Evolutionary conservation across 2,329 filamentous ascomycete genomes (phyloP).

Genomic region (Penicillium paneum): DNA sequence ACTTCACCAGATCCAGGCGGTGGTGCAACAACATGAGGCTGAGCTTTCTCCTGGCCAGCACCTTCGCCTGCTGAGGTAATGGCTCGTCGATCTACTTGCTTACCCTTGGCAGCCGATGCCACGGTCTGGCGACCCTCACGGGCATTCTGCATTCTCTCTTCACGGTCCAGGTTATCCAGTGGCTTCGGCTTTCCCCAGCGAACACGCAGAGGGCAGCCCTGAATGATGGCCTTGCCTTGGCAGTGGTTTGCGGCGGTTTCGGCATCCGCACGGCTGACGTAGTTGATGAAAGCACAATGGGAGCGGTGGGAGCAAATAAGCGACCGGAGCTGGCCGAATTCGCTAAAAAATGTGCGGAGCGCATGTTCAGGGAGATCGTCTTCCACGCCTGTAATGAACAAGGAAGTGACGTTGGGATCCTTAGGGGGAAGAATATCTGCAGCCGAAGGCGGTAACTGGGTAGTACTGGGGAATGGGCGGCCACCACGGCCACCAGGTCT

Average conservation of each 20-base stretch:
- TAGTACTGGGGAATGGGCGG: constrained; percentile 64
- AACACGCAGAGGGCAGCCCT: constrained; percentile 83
- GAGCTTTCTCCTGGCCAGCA: constrained; percentile 37
- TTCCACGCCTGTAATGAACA: constrained; percentile 93
- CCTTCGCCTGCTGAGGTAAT: constrained; percentile 42
- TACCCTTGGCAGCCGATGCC: constrained; percentile 44
- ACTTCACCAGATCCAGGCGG: constrained; percentile 76
- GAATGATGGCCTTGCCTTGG: constrained; percentile 83
- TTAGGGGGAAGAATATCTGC: constrained; percentile 82
- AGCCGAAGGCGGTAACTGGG: constrained; percentile 73
- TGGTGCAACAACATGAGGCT: constrained; percentile 59
- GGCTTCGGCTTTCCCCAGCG: constrained; percentile 93
- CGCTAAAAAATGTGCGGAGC: constrained; percentile 83
- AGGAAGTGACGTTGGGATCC: constrained; percentile 82
- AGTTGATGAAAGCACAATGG: constrained; percentile 96
- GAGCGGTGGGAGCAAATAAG: constrained; percentile 95
- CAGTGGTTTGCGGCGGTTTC: constrained; percentile 81
- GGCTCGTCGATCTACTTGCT: constrained; percentile 31
- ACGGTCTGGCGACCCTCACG: constrained; percentile 68
- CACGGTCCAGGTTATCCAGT: constrained; percentile 84
- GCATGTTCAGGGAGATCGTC: constrained; percentile 93
- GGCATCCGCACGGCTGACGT: constrained; percentile 75
- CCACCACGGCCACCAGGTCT: constrained; percentile 48
- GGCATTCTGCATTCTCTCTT: constrained; percentile 76
- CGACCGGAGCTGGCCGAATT: constrained; percentile 85